Evolutionary conservation across 345 rosid genomes (phyloP).

Genomic region (Viola odorata): DNA sequence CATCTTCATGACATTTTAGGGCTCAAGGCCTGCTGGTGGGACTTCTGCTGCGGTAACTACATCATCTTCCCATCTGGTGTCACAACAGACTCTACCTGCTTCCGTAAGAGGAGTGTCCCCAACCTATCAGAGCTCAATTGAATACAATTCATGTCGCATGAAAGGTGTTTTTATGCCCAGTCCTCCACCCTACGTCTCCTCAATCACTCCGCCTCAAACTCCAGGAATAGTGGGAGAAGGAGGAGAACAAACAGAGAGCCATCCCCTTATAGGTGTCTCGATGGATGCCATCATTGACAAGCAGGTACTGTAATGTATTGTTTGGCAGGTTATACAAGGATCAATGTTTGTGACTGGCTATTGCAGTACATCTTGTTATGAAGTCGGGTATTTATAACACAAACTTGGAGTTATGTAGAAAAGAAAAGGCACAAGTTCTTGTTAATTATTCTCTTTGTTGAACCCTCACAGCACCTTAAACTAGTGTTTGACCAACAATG

Average conservation of each 20-base stretch:
- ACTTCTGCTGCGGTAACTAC: constrained; percentile 43
- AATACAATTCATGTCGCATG: constrained; percentile 59
- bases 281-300: constrained; percentile 46
- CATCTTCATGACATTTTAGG: constrained; percentile 33
- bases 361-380: constrained; percentile 4
- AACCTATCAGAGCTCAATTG: constrained; percentile 52
- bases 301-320: constrained; percentile 43
- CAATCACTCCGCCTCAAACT: constrained; percentile 42
- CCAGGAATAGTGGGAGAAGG: constrained; percentile 51
- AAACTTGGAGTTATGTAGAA: no score
- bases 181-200: constrained; percentile 57
- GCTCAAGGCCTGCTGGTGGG: constrained; percentile 64
- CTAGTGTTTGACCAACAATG: no score
- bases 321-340: neutral
- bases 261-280: constrained; percentile 44
- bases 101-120: constrained; percentile 56
- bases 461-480: neutral
- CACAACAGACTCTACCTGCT: constrained; percentile 60
- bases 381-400: constrained; percentile 6
- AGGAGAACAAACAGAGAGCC: constrained; percentile 45
- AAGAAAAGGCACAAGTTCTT: neutral
- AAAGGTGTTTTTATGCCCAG: constrained; percentile 74
- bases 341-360: constrained; percentile 2
- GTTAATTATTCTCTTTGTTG: neutral
- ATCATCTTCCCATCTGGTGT: constrained; percentile 56